Percentiles rank a stretch among this genome's conserved stretches.
phyloP scores from a whole-genome alignment of 2,329 filamentous ascomycete genomes.

The Calcarisporium arbuscula region DNA sequence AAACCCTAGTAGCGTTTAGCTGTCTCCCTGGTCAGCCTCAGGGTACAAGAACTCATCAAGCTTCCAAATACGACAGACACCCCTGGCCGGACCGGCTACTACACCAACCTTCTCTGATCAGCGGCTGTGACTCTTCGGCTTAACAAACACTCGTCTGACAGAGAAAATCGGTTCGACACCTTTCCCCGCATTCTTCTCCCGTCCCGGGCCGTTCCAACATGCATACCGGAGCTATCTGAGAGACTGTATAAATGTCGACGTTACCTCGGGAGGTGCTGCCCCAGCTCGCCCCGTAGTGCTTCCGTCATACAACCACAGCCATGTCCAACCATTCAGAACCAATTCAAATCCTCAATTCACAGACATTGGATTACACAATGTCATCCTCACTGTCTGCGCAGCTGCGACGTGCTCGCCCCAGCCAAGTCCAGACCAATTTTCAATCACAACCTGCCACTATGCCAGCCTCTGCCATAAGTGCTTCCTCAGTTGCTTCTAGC shows the following conservation, averaged over 20 bases:
- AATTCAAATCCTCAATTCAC: slow-evolving; percentile 16
- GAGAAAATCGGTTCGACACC: neutral
- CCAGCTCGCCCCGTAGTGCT: slow-evolving; percentile 17
- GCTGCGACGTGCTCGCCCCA: slow-evolving; percentile 36
- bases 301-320: slow-evolving; percentile 12
- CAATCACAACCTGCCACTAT: slow-evolving; percentile 32
- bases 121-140: neutral
- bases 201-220: slow-evolving; percentile 25
- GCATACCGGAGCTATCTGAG: slow-evolving; percentile 25
- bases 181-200: slow-evolving; percentile 11
- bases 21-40: too few relatives aligned
- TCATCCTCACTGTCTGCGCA: slow-evolving; percentile 33
- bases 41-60: too few relatives aligned
- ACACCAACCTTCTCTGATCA: too few relatives aligned
- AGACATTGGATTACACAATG: slow-evolving; percentile 30
- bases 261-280: slow-evolving; percentile 22
- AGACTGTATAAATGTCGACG: slow-evolving; percentile 32
- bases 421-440: slow-evolving; percentile 42
- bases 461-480: slow-evolving; percentile 48
- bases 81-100: too few relatives aligned
- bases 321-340: slow-evolving; percentile 20
- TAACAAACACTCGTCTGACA: neutral
- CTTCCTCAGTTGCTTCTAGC: slow-evolving; percentile 49
- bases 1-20: too few relatives aligned
- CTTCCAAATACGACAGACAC: too few relatives aligned